A percentile compares a stretch with the other conserved stretches of the same genome.
Evolutionary conservation across 2,329 filamentous ascomycete genomes (phyloP).

Genomic region (Trichoderma atrobrunneum): DNA sequence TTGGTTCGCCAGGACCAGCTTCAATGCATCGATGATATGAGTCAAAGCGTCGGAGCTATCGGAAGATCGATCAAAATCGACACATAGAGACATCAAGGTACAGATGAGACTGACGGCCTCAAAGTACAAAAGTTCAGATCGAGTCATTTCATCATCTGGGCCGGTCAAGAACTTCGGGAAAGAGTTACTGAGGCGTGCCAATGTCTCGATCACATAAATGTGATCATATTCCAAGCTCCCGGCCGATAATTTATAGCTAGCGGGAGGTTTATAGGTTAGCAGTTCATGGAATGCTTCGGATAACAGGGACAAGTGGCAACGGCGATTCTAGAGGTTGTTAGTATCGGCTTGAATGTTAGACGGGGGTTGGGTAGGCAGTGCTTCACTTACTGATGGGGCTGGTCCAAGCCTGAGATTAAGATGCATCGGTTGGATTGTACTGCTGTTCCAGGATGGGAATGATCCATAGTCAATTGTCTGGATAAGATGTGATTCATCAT

Average conservation of each 20-base stretch:
- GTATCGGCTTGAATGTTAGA: not conserved
- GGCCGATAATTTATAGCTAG: slow-evolving; percentile 48
- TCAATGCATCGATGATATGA: slow-evolving; percentile 29
- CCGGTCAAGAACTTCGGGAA: slow-evolving; percentile 40
- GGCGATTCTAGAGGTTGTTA: slow-evolving; percentile 40
- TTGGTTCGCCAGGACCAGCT: slow-evolving; percentile 29
- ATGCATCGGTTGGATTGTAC: slow-evolving; percentile 39
- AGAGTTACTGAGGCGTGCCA: slow-evolving; percentile 43
- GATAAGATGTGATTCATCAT: slow-evolving; percentile 39
- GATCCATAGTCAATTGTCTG: slow-evolving; percentile 52
- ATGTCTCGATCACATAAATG: slow-evolving; percentile 42
- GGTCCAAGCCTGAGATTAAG: slow-evolving; percentile 50
- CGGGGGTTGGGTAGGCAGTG: no score
- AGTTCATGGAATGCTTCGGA: slow-evolving; percentile 53
- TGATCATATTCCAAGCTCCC: slow-evolving; percentile 42
- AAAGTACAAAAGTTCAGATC: slow-evolving; percentile 44
- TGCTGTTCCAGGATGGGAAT: slow-evolving; percentile 47
- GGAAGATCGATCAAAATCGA: slow-evolving; percentile 25
- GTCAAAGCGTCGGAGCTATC: slow-evolving; percentile 27
- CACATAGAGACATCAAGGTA: slow-evolving; percentile 32
- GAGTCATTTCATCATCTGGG: slow-evolving; percentile 35
- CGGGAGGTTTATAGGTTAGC: slow-evolving; percentile 46
- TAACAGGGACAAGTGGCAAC: slow-evolving; percentile 48
- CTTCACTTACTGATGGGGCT: slow-evolving; percentile 45
- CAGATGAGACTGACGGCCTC: slow-evolving; percentile 43